Evolutionary conservation across 306 rosid genomes (phyloP).

Genomic region (Ammopiptanthus mongolicus): DNA sequence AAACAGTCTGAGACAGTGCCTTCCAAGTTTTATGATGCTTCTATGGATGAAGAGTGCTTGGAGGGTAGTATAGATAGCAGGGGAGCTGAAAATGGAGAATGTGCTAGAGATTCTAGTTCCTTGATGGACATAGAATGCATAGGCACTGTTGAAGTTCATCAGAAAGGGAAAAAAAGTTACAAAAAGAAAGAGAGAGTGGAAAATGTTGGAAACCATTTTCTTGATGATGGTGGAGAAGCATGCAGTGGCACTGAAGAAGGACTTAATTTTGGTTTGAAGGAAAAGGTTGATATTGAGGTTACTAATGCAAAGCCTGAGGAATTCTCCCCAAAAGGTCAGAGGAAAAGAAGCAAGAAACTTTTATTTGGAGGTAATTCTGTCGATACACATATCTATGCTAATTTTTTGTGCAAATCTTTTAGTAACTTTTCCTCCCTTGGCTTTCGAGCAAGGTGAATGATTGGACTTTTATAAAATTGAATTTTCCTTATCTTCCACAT

Average conservation of each 20-base stretch:
- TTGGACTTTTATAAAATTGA: slow-evolving; percentile 2
- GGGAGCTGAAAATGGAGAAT: slow-evolving; percentile 72
- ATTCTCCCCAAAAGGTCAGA: slow-evolving; percentile 44
- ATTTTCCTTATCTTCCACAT: not conserved
- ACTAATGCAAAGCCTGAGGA: slow-evolving; percentile 47
- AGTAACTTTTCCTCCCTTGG: slow-evolving; percentile 4
- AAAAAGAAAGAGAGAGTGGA: slow-evolving; percentile 56
- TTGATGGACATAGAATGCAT: slow-evolving; percentile 53
- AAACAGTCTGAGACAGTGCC: slow-evolving; percentile 33
- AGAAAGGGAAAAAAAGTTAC: slow-evolving; percentile 43
- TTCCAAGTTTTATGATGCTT: slow-evolving; percentile 41
- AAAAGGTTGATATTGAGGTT: slow-evolving; percentile 48
- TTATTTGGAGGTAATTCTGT: slow-evolving; percentile 62
- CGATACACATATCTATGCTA: not conserved
- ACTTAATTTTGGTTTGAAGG: slow-evolving; percentile 42
- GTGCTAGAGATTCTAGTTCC: slow-evolving; percentile 52
- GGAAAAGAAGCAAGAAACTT: slow-evolving; percentile 56
- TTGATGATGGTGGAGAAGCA: slow-evolving; percentile 87
- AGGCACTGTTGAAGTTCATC: slow-evolving; percentile 48
- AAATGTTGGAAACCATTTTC: slow-evolving; percentile 40
- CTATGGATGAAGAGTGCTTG: slow-evolving; percentile 46
- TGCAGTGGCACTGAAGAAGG: slow-evolving; percentile 91
- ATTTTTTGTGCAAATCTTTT: slow-evolving; percentile 9
- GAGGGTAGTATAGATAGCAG: slow-evolving; percentile 66
- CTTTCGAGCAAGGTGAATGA: not conserved